These are phyloP conservation scores for Hypoxylon fuscum DNA, from an alignment of 495 filamentous ascomycete genomes.

Conservation along the genomic window DNA sequence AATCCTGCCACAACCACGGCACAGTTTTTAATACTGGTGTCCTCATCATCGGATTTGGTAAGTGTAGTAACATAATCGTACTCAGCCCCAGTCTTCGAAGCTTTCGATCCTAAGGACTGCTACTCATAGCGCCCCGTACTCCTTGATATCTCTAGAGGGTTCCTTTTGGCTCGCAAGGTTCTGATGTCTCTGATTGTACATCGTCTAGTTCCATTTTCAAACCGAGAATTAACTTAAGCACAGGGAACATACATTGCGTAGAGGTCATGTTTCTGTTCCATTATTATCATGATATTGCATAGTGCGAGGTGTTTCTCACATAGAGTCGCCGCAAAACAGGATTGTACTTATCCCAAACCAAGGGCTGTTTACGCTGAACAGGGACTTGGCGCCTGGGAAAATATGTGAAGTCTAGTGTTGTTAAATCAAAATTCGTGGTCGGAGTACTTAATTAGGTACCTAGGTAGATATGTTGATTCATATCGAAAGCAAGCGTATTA, in stretches of 20 bases:
- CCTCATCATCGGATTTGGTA: neutral
- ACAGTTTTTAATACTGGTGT: neutral
- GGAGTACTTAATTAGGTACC: too few relatives aligned
- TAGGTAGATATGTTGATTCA: too few relatives aligned
- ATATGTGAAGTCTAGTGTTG: too few relatives aligned
- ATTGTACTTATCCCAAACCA: neutral
- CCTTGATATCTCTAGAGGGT: neutral
- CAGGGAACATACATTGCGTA: slow-evolving; percentile 37
- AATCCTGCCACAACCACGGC: neutral
- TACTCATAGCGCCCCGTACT: too few relatives aligned
- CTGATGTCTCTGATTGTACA: neutral
- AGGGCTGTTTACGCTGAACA: neutral
- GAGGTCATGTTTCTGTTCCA: slow-evolving; percentile 40
- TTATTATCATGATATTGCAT: slow-evolving; percentile 16
- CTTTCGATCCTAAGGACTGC: neutral
- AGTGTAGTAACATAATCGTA: neutral
- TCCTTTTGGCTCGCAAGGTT: neutral
- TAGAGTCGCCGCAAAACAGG: neutral
- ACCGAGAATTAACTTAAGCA: slow-evolving; percentile 2
- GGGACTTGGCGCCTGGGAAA: neutral
- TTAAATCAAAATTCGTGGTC: too few relatives aligned
- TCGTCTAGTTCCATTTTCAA: slow-evolving; percentile 8
- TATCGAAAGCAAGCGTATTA: too few relatives aligned
- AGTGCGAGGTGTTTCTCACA: slow-evolving; percentile 24
- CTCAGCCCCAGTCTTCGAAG: neutral